Evolutionary conservation across 176 grass and related monocot species (phyloP).

Genomic region (Melocanna baccifera): DNA sequence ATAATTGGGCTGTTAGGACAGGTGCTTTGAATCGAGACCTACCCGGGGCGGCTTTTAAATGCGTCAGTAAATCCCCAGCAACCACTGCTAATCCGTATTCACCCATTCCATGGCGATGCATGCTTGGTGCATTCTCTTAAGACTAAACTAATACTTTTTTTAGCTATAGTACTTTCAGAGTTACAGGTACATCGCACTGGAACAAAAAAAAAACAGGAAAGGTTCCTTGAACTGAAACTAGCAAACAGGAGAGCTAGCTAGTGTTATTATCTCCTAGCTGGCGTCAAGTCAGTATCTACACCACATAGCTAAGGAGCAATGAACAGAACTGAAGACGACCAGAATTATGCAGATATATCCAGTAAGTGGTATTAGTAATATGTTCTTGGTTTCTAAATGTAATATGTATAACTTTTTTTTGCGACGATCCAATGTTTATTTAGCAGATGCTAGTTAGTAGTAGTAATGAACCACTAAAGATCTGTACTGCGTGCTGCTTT

Average conservation of each 20-base stretch:
- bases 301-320: neutral
- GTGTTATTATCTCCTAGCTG: neutral
- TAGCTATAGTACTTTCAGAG: neutral
- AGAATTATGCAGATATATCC: neutral
- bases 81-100: neutral
- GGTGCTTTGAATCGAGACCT: conserved; percentile 36
- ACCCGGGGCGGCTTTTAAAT: conserved; percentile 39
- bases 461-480: neutral
- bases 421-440: too few species aligned
- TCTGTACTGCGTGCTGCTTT: neutral
- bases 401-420: neutral
- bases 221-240: neutral
- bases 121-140: neutral
- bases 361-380: neutral
- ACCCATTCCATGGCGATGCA: too few species aligned
- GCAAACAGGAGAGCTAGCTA: neutral
- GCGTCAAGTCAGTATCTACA: neutral
- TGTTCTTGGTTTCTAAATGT: neutral
- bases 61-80: neutral
- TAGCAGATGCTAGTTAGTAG: neutral
- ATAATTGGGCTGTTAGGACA: neutral
- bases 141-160: neutral
- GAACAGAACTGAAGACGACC: neutral
- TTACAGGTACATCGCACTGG: too few species aligned
- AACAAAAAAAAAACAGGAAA: neutral